These are phyloP conservation scores for Amaranthus tricolor DNA, from an alignment of 179 eudicot genomes.

Conservation along the genomic window DNA sequence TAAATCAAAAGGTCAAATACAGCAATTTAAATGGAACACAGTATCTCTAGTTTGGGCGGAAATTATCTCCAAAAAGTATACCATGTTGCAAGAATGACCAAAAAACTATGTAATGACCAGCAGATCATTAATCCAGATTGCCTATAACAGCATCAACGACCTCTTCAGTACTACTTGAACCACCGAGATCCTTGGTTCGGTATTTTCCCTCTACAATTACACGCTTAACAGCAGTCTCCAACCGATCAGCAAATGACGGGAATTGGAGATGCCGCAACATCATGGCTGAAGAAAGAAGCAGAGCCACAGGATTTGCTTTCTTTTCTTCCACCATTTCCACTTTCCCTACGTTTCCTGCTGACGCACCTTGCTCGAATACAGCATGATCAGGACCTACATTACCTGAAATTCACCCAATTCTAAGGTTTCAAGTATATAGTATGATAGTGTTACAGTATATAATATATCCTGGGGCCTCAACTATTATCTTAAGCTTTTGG, in stretches of 20 bases:
- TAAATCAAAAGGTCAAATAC: background rate
- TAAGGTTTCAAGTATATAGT: too few species aligned
- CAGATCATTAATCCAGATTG: conserved; percentile 41
- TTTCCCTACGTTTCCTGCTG: conserved; percentile 95
- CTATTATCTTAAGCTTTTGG: too few species aligned
- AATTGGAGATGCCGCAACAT: conserved; percentile 94
- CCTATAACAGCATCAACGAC: conserved; percentile 83
- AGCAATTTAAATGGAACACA: too few species aligned
- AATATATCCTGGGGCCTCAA: too few species aligned
- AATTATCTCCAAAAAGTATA: background rate
- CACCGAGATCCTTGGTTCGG: conserved; percentile 83
- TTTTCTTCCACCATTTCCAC: conserved; percentile 57
- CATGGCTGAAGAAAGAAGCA: conserved; percentile 90
- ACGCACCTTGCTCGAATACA: conserved; percentile 96
- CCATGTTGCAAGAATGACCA: conserved; percentile 7
- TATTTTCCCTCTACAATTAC: conserved; percentile 60
- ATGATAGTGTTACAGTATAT: too few species aligned
- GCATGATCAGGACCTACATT: conserved; percentile 90
- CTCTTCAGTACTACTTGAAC: conserved; percentile 70
- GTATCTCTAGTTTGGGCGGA: background rate
- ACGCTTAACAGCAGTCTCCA: conserved; percentile 67
- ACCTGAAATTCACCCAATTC: conserved; percentile 38
- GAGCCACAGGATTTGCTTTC: conserved; percentile 90
- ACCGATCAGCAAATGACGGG: conserved; percentile 82
- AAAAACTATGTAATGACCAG: conserved; percentile 6